Evolutionary conservation across 257 asterid genomes (phyloP), one percentile per base, ranked within the genome.

Genomic region (Solanum chiquidenum): DNA sequence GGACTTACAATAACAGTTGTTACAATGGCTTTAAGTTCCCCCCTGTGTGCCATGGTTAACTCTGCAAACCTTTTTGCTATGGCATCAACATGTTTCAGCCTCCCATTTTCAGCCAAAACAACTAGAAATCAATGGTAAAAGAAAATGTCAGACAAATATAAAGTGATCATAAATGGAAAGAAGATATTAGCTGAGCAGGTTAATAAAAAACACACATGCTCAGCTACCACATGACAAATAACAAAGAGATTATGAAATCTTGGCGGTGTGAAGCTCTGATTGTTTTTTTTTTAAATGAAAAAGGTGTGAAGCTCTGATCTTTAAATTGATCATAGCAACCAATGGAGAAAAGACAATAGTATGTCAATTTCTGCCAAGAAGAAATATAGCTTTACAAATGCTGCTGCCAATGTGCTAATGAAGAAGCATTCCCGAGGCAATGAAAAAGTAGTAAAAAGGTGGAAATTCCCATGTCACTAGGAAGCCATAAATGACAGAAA

Each of bases 1-100:
- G 82, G 86, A 93, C 98, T 95, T 91, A 95, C 98, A 88, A 97
- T 95, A 84, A 95, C 98, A 87, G 98, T 77, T 87, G 98, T 95
- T 40, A 97, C 98, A 89, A 76, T 92, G 86, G 94, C 98, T 90
- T 93, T 91, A 86, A 97, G 94, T 92, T 97, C 98, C 77, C 98
- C 98, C 92, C 90, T 93, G 85, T 93, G 98, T 83, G 98, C 98
- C 99, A 96, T 93, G 88, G 95, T 94, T 86, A 95, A 91, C 93
- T 95, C 96, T 23, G 94, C 84, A 89, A 96, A 96, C 86, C 92
- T 89, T 88, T 84, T 91, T 12, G 87, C 90, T 1, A 95, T 94
- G 83, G 91, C 95, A 6, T 92, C 92, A 23, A 95, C 29, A 64
- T 91, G 88, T 88, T 89, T 90, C 93, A 95, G 93, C 93, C 98